A percentile compares a stretch with the other conserved stretches of the same genome.
Evolutionary conservation across 495 filamentous ascomycete species (phyloP).

Genomic region (Xylaria longipes): DNA sequence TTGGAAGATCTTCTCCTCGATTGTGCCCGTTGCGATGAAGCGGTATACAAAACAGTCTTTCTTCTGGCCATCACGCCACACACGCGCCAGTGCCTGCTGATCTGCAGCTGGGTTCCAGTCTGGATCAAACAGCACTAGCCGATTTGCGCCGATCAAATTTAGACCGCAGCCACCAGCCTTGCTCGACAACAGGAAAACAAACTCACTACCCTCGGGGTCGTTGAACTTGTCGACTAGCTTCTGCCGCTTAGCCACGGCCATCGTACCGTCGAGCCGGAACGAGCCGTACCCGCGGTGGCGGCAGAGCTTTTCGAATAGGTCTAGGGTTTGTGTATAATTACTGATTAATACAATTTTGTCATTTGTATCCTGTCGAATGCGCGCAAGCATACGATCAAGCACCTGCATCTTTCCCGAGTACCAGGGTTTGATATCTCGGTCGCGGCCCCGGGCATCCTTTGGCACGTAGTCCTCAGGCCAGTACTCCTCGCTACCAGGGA

Average conservation of each 20-base stretch:
- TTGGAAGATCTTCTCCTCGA: conserved; percentile 99
- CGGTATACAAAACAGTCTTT: conserved; percentile 99
- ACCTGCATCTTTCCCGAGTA: conserved; percentile 99
- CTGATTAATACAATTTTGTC: conserved; percentile 99
- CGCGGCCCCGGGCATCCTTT: conserved; percentile 84
- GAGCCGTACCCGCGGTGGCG: conserved; percentile 82
- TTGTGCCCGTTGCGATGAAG: conserved; percentile 96
- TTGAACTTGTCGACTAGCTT: conserved; percentile 99
- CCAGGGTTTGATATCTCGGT: conserved; percentile 93
- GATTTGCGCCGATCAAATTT: conserved; percentile 96
- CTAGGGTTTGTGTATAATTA: conserved; percentile 96
- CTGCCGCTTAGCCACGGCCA: conserved; percentile 95
- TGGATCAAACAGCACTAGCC: conserved; percentile 95
- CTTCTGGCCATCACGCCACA: conserved; percentile 99
- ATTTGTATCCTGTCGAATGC: conserved; percentile 94
- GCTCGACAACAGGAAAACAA: conserved; percentile 92
- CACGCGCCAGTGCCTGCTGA: conserved; percentile 94
- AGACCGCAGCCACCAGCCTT: conserved; percentile 97
- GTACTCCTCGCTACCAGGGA: conserved; percentile 82
- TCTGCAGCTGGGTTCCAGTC: conserved; percentile 99
- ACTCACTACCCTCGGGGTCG: conserved; percentile 87
- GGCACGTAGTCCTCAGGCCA: conserved; percentile 90
- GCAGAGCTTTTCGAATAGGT: conserved; percentile 93
- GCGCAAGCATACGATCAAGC: conserved; percentile 95
- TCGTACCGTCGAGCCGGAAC: conserved; percentile 90